Conservation (phyloP, 306 rosid genomes). For the Pyrus betulifolia region DNA sequence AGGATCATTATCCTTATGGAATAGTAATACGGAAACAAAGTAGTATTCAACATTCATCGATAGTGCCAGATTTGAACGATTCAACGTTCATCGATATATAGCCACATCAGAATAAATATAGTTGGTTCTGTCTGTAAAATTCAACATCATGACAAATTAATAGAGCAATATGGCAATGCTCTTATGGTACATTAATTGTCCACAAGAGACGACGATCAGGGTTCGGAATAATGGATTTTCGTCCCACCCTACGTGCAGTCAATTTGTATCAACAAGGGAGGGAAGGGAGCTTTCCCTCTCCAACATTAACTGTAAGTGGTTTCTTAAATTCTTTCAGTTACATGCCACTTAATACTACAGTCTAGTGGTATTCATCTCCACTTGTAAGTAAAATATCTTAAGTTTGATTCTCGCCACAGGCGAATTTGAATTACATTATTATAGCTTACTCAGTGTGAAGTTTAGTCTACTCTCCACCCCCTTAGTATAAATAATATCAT, state of each 20-base stretch:
- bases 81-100: neutral
- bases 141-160: too few species aligned
- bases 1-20: neutral
- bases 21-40: neutral
- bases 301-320: neutral
- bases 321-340: neutral
- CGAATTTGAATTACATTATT: too few species aligned
- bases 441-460: too few species aligned
- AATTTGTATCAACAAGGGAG: neutral
- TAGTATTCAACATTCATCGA: neutral
- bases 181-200: too few species aligned
- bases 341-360: too few species aligned
- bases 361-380: too few species aligned
- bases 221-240: neutral
- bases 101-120: neutral
- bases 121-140: neutral
- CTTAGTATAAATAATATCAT: too few species aligned
- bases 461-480: too few species aligned
- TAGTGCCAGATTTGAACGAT: neutral
- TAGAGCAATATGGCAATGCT: too few species aligned
- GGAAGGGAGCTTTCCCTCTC: neutral
- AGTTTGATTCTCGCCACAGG: accelerated
- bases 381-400: too few species aligned
- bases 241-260: neutral
- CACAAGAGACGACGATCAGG: too few species aligned